Conservation (phyloP, 106 monocot species). For the Apostasia ramifera region DNA sequence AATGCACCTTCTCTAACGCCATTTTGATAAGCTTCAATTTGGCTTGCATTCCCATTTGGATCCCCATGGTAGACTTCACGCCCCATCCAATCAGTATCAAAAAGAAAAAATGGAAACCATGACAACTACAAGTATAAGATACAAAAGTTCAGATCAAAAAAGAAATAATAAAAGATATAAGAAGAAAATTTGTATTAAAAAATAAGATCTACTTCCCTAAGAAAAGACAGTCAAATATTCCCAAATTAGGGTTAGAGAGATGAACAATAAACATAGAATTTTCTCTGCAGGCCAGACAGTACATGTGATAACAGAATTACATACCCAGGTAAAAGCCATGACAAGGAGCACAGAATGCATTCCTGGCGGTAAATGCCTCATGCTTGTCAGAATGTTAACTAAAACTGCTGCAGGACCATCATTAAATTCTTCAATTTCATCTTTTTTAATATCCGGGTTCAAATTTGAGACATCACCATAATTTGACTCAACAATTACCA, state of each 20-base stretch:
- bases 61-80: constrained; percentile 98
- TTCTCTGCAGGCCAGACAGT: neutral
- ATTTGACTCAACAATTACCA: constrained; percentile 10
- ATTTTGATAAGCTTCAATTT: constrained; percentile 52
- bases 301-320: constrained; percentile 6
- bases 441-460: constrained; percentile 17
- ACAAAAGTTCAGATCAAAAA: neutral
- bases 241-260: neutral
- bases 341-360: constrained; percentile 94
- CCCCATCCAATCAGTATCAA: constrained; percentile 99
- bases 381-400: constrained; percentile 87
- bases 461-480: constrained; percentile 14
- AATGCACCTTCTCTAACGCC: constrained; percentile 99
- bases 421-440: constrained; percentile 29
- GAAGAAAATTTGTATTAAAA: neutral
- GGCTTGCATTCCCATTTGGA: constrained; percentile 52
- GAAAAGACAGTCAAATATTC: neutral
- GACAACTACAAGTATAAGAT: constrained; percentile 48
- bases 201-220: neutral
- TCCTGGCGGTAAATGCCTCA: constrained; percentile 89
- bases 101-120: constrained; percentile 99
- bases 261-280: neutral
- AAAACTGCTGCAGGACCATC: constrained; percentile 80
- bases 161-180: neutral
- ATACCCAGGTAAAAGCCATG: constrained; percentile 98